These are phyloP conservation scores for Gnaphalium uliginosum DNA, from an alignment of 129 eudicot species.

Conservation along the genomic window DNA sequence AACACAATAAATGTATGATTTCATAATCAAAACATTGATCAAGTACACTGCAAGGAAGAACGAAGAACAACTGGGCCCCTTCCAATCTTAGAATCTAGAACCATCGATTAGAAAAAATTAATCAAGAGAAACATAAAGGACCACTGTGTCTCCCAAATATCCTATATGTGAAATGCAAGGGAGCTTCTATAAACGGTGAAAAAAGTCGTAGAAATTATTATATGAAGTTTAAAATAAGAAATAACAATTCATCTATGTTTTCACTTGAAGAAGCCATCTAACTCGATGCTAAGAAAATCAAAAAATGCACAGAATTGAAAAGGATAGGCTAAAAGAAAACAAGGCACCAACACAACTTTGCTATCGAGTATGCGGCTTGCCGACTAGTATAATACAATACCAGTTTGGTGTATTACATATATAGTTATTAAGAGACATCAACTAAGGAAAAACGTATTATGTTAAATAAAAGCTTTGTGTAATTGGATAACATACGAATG, in stretches of 20 bases:
- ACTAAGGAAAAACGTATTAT: no score
- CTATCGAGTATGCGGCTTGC: slow-evolving; percentile 8
- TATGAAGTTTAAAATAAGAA: not conserved
- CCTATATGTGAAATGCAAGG: no score
- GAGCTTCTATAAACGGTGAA: no score
- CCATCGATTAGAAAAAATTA: no score
- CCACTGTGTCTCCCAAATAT: no score
- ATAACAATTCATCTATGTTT: slow-evolving; percentile 17
- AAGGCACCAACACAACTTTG: slow-evolving; percentile 8
- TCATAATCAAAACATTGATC: not conserved
- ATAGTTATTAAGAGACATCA: no score
- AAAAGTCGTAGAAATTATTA: no score
- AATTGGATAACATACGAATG: no score
- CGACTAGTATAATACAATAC: not conserved
- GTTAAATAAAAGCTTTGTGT: no score
- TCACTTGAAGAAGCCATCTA: slow-evolving; percentile 25
- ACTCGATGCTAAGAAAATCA: slow-evolving; percentile 8
- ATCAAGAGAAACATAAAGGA: no score
- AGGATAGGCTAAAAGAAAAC: not conserved
- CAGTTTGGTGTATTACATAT: not conserved
- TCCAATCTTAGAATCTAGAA: no score
- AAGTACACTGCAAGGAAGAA: not conserved
- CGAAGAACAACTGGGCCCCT: not conserved
- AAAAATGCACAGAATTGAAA: not conserved
- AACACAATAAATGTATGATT: not conserved